A percentile compares a stretch with the other conserved stretches of the same genome.
Evolutionary conservation across 2,329 filamentous ascomycete genomes (phyloP).

Genomic region (Fusarium concolor): DNA sequence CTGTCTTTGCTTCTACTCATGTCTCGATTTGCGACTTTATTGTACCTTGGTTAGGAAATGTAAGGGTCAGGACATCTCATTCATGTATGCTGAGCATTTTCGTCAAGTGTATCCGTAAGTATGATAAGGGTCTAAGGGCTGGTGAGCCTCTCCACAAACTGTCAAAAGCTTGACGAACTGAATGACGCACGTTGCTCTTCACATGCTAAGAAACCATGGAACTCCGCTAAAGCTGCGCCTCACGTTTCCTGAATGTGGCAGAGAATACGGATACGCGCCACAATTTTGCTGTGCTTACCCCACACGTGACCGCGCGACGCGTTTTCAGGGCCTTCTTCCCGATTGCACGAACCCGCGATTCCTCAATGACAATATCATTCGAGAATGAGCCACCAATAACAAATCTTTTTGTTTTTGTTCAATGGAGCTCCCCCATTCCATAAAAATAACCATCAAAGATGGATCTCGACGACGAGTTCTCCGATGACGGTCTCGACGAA

Average conservation of each 20-base stretch:
- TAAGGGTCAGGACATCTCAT: neutral
- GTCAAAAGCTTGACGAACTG: slow-evolving; percentile 19
- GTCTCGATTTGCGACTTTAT: neutral
- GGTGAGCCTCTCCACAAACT: slow-evolving; percentile 14
- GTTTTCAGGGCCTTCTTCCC: slow-evolving; percentile 20
- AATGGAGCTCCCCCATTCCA: slow-evolving; percentile 36
- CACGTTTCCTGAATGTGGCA: slow-evolving; percentile 1
- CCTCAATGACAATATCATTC: neutral
- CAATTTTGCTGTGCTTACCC: neutral
- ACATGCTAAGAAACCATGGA: slow-evolving; percentile 36
- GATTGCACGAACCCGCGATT: slow-evolving; percentile 19
- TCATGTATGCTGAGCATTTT: neutral
- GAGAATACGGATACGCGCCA: neutral
- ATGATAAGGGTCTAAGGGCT: neutral
- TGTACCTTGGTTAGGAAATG: neutral
- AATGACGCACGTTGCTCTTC: slow-evolving; percentile 43
- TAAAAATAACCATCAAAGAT: slow-evolving; percentile 43
- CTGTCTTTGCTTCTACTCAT: neutral
- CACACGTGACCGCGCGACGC: slow-evolving; percentile 50
- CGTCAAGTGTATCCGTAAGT: no score
- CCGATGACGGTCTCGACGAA: slow-evolving; percentile 72
- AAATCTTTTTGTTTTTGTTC: slow-evolving; percentile 20
- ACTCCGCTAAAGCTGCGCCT: slow-evolving; percentile 28
- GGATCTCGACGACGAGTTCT: slow-evolving; percentile 69
- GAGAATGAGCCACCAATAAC: slow-evolving; percentile 10